These are phyloP conservation scores for Metschnikowia kofuensis DNA, from an alignment of 805 yeast species.

Conservation along the genomic window DNA sequence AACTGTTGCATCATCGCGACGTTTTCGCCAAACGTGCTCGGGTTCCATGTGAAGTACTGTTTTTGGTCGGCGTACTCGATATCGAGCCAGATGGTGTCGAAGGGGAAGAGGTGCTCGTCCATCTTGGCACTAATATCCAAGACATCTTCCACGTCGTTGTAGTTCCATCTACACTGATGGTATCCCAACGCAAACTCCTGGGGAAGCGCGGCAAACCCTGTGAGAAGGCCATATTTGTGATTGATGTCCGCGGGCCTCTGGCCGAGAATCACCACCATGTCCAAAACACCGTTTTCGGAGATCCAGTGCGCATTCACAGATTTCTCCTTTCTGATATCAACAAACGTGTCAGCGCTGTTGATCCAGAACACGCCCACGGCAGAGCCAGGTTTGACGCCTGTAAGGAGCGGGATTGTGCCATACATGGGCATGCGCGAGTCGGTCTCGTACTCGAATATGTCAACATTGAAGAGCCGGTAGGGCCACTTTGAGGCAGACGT, in stretches of 20 bases:
- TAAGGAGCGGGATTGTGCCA: slow-evolving; percentile 87
- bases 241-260: slow-evolving; percentile 55
- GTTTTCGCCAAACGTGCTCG: slow-evolving; percentile 71
- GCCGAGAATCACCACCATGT: slow-evolving; percentile 66
- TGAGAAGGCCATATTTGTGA: slow-evolving; percentile 58
- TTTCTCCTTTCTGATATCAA: slow-evolving; percentile 56
- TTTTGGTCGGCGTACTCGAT: slow-evolving; percentile 85
- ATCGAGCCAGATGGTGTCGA: slow-evolving; percentile 92
- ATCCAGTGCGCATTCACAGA: slow-evolving; percentile 79
- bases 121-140: slow-evolving; percentile 64
- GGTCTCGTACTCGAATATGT: slow-evolving; percentile 88
- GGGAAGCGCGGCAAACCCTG: slow-evolving; percentile 76
- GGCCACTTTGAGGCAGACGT: slow-evolving; percentile 62
- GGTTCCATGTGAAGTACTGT: slow-evolving; percentile 91
- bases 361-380: slow-evolving; percentile 87
- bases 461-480: slow-evolving; percentile 87
- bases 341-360: slow-evolving; percentile 88
- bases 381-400: slow-evolving; percentile 56
- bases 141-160: slow-evolving; percentile 84
- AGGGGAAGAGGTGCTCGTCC: slow-evolving; percentile 75
- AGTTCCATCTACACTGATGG: slow-evolving; percentile 98
- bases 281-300: slow-evolving; percentile 84
- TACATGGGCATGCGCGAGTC: slow-evolving; percentile 88
- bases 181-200: slow-evolving; percentile 78
- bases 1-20: slow-evolving; percentile 61